Evolutionary conservation across 2,329 filamentous ascomycete genomes (phyloP).

Genomic region (Reticulascus tulasneorum): DNA sequence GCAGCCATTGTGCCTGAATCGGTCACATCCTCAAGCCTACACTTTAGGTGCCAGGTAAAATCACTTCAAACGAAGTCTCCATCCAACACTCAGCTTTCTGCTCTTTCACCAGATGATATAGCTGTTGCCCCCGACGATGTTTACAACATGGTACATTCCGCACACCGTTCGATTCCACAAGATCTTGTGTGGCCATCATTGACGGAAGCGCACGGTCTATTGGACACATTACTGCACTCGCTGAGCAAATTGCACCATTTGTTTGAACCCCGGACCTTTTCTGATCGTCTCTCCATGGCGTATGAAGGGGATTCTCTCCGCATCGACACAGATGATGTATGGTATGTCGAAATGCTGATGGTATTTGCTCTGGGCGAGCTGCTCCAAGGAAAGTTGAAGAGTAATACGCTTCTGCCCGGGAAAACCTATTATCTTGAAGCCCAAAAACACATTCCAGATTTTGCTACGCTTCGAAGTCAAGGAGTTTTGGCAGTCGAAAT

Average conservation of each 20-base stretch:
- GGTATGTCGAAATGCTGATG: constrained; percentile 10
- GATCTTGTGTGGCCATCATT: constrained; percentile 3
- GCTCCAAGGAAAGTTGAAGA: constrained; percentile 4
- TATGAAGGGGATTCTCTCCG: constrained; percentile 1
- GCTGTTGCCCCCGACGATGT: neutral
- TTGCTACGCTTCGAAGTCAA: constrained; percentile 3
- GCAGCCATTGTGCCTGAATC: constrained; percentile 6
- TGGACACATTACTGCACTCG: constrained; percentile 4
- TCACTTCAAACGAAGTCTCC: too few relatives aligned
- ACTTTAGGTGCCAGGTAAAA: constrained; percentile 6
- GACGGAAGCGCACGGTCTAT: constrained; percentile 5
- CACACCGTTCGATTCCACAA: too few relatives aligned
- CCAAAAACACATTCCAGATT: constrained; percentile 2
- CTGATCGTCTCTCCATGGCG: constrained; percentile 9
- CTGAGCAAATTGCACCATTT: constrained; percentile 12
- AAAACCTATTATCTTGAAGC: constrained; percentile 4
- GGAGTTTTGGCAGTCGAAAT: constrained; percentile 10
- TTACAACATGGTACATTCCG: too few relatives aligned
- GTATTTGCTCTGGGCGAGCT: constrained; percentile 13
- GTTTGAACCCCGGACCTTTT: constrained; percentile 9
- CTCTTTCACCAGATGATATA: too few relatives aligned
- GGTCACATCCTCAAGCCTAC: constrained; percentile 2
- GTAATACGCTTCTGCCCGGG: constrained; percentile 3
- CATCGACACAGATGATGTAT: constrained; percentile 2
- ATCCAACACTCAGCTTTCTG: too few relatives aligned